These are phyloP conservation scores for Ilyonectria mors-panacis DNA, from an alignment of 2,329 filamentous ascomycete species.

Conservation along the genomic window DNA sequence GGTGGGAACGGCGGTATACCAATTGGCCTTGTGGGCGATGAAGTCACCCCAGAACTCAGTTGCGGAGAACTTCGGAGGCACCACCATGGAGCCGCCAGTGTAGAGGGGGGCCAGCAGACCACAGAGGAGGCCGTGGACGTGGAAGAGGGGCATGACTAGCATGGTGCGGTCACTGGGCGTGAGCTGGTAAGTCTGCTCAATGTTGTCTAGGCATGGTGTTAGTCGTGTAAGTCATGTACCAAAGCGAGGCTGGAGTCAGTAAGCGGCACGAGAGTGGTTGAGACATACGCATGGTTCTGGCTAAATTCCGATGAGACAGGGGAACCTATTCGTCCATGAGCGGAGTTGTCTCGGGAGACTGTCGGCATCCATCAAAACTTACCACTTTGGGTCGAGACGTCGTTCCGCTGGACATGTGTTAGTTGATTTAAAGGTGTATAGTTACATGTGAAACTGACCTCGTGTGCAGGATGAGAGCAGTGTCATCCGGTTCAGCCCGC, in stretches of 20 bases:
- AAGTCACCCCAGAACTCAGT: constrained; percentile 88
- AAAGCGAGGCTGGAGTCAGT: constrained; percentile 10
- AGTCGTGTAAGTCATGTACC: constrained; percentile 10
- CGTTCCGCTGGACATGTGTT: constrained; percentile 71
- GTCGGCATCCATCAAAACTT: constrained; percentile 49
- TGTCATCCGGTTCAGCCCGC: constrained; percentile 78
- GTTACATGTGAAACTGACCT: constrained; percentile 56
- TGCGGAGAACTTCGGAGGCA: constrained; percentile 85
- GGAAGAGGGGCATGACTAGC: constrained; percentile 92
- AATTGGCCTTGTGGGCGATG: constrained; percentile 80
- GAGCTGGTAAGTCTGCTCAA: constrained; percentile 82
- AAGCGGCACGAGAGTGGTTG: constrained; percentile 43
- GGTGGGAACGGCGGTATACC: constrained; percentile 94
- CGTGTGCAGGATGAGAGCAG: constrained; percentile 86
- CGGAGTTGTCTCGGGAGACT: constrained; percentile 23
- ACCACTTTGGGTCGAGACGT: constrained; percentile 89
- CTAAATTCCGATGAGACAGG: constrained; percentile 85
- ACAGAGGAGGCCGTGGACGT: constrained; percentile 90
- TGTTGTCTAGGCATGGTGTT: constrained; percentile 71
- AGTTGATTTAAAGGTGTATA: constrained; percentile 32
- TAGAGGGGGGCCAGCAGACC: constrained; percentile 84
- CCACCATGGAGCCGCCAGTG: constrained; percentile 83
- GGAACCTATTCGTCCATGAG: constrained; percentile 68
- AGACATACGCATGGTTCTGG: constrained; percentile 79
- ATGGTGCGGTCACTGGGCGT: constrained; percentile 81